These are phyloP conservation scores for Epichloe sibirici DNA, from an alignment of 2,329 filamentous ascomycete species.

Conservation along the genomic window DNA sequence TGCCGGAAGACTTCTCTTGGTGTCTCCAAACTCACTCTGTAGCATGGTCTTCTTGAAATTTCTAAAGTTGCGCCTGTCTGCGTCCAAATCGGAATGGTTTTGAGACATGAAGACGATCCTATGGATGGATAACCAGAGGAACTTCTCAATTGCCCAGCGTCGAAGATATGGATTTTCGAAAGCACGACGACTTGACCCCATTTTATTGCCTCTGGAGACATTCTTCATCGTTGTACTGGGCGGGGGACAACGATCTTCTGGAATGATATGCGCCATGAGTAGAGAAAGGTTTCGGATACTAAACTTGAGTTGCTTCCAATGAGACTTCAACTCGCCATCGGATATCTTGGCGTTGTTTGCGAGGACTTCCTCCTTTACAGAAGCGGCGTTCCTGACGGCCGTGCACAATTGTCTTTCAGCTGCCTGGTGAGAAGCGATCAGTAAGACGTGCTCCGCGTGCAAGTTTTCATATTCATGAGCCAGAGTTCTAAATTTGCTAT, in stretches of 20 bases:
- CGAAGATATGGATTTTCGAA: not conserved
- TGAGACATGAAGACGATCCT: not conserved
- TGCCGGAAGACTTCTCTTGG: too few relatives aligned
- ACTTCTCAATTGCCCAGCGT: not conserved
- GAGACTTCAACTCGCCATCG: not conserved
- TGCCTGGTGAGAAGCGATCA: not conserved
- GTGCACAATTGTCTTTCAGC: not conserved
- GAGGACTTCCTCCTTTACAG: not conserved
- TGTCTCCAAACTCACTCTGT: not conserved
- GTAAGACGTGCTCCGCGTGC: too few relatives aligned
- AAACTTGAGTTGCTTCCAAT: conserved; percentile 1
- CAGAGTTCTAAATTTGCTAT: too few relatives aligned
- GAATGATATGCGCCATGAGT: not conserved
- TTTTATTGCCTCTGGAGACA: not conserved
- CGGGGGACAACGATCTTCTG: not conserved
- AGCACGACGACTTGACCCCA: not conserved
- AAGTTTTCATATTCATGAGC: too few relatives aligned
- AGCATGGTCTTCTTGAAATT: not conserved
- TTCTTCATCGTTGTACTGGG: too few relatives aligned
- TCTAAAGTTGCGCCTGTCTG: not conserved
- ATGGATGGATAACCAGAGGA: not conserved
- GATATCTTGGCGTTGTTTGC: not conserved
- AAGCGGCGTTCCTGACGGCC: not conserved
- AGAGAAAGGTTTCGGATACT: not conserved
- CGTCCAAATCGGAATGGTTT: not conserved